phyloP scores from a whole-genome alignment of 129 eudicot species.

The Flaveria bidentis region DNA sequence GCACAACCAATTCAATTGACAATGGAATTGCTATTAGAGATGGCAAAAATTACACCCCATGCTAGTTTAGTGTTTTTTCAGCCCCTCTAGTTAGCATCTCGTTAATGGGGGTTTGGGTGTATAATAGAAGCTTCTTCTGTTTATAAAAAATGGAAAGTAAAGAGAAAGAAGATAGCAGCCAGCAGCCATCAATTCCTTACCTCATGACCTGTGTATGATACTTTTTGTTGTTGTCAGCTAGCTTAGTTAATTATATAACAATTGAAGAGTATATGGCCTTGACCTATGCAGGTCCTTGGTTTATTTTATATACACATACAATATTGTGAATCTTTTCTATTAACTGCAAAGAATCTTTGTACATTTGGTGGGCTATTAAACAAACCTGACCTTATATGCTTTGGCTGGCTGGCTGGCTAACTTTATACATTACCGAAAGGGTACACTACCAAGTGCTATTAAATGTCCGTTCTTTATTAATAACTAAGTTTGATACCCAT shows the following conservation, averaged over 20 bases:
- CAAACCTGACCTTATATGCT: not conserved
- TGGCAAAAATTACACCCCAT: constrained; percentile 8
- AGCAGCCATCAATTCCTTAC: not conserved
- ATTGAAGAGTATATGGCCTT: constrained; percentile 4
- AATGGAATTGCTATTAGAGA: constrained; percentile 25
- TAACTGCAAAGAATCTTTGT: constrained; percentile 23
- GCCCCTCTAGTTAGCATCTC: not conserved
- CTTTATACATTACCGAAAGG: constrained; percentile 24
- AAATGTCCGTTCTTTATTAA: no score
- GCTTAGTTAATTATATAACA: constrained; percentile 12
- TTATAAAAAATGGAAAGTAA: not conserved
- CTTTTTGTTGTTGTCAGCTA: constrained; percentile 26
- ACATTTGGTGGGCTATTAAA: constrained; percentile 27
- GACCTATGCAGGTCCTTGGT: constrained; percentile 25
- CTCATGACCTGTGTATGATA: constrained; percentile 1
- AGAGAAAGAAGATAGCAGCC: not conserved
- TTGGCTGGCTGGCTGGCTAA: constrained; percentile 24
- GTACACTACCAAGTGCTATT: constrained; percentile 6
- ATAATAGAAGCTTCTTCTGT: not conserved
- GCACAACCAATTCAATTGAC: constrained; percentile 28
- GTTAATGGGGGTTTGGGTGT: not conserved
- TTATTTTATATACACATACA: constrained; percentile 11
- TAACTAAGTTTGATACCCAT: no score
- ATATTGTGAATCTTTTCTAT: constrained; percentile 31
- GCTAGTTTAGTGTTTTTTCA: not conserved